Percentiles rank a stretch among this genome's conserved stretches.
Evolutionary conservation across 805 yeast species (phyloP).

Genomic region (Wickerhamiella sergipiensis): DNA sequence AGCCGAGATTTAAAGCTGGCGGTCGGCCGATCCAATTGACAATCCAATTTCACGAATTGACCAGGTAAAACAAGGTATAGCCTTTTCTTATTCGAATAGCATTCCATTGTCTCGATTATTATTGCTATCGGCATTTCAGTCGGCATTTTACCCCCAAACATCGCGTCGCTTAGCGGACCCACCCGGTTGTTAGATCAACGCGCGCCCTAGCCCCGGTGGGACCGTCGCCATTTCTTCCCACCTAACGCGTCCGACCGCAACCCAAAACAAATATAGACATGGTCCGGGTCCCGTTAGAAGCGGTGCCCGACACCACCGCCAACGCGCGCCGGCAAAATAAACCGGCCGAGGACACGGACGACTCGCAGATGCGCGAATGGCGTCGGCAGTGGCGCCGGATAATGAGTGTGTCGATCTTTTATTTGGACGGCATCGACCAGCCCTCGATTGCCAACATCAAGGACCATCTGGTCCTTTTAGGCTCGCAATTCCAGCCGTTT

Average conservation of each 20-base stretch:
- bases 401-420: slow-evolving; percentile 44
- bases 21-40: too few species aligned
- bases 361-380: slow-evolving; percentile 29
- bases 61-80: too few species aligned
- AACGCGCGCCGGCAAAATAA: background rate
- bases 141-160: too few species aligned
- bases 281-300: slow-evolving; percentile 8
- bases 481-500: slow-evolving; percentile 39
- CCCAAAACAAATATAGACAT: background rate
- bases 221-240: background rate
- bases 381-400: slow-evolving; percentile 50
- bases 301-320: slow-evolving; percentile 1
- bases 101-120: too few species aligned
- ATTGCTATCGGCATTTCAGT: too few species aligned
- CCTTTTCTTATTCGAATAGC: too few species aligned
- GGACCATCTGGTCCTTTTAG: slow-evolving; percentile 19
- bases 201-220: background rate
- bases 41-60: too few species aligned
- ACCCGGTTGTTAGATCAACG: too few species aligned
- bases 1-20: too few species aligned
- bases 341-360: background rate
- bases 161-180: too few species aligned
- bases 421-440: slow-evolving; percentile 39
- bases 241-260: background rate
- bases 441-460: slow-evolving; percentile 17